Evolutionary conservation across 1,284 basidiomycete species (phyloP), one percentile per base, ranked within the genome.

Genomic region (Ustilago trichophora): DNA sequence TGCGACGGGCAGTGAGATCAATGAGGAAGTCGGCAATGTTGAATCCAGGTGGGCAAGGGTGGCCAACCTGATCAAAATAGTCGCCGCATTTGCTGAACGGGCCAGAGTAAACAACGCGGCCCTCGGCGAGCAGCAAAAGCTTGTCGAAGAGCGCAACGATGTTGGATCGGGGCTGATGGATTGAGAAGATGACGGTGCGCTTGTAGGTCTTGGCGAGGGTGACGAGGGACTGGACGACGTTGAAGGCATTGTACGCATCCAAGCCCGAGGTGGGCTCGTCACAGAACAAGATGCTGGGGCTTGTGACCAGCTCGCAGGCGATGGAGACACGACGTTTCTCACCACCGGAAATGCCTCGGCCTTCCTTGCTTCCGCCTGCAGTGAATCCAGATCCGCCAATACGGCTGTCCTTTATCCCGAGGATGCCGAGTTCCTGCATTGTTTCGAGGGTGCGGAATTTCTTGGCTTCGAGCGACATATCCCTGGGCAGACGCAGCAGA

Each of bases 121-220:
- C 73, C 51, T 87, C 87, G 0, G 91, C 91, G 11, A 98, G 86
- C 4, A 98, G 83, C 3, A 98, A 82, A 25, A 98, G 85, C 70
- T 94, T 90, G 80, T 98, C 95, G 75, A 98, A 97, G 15, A 98
- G 84, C 0, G 92, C 88, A 10, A 98, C 93, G 68, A 98, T 98
- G 83, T 97, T 97, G 81, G 91, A 93, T 53, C 94, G 89, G n/a
- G 95, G 95, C 82, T 98, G 95, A 80, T 98, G 95, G 60, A 98
- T 97, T 0, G 95, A 97, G 83, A 97, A 96, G 65, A 98, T 85
- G 48, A 98, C 91, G 0, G 93, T 97, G n/a, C 94, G 88, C 73
- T 94, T 92, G 83, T 93, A 97, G 72, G 90, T 87, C 37, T 88
- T 85, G 0, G 94, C 92, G 9, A 98, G 86, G 7, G 90, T 89